Evolutionary conservation across 495 filamentous ascomycete species (phyloP).

Genomic region (Evansstolkia leycettana): DNA sequence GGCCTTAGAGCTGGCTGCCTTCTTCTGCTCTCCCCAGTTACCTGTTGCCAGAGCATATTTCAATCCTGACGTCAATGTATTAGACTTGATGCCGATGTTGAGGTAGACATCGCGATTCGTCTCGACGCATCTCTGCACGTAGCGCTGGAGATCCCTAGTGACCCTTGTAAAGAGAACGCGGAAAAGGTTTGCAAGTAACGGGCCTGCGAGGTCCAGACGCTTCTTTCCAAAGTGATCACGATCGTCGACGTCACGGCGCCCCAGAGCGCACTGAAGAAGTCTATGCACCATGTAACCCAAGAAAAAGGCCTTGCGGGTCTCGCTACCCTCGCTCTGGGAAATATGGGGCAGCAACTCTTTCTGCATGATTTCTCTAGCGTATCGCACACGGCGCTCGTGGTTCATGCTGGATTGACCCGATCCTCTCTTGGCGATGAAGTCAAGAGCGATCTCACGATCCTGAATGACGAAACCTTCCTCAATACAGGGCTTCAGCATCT

Average conservation of each 20-base stretch:
- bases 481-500: slow-evolving; percentile 92
- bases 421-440: slow-evolving; percentile 89
- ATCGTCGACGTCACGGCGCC: slow-evolving; percentile 85
- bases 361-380: slow-evolving; percentile 86
- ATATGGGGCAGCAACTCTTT: slow-evolving; percentile 96
- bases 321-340: slow-evolving; percentile 89
- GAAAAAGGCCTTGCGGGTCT: slow-evolving; percentile 96
- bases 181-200: slow-evolving; percentile 87
- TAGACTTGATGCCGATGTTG: slow-evolving; percentile 79
- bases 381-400: slow-evolving; percentile 76
- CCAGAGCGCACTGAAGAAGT: slow-evolving; percentile 81
- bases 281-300: slow-evolving; percentile 97
- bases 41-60: slow-evolving; percentile 97
- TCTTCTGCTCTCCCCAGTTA: slow-evolving; percentile 99
- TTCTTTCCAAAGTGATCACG: slow-evolving; percentile 99
- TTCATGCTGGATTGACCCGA: slow-evolving; percentile 57
- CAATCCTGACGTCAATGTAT: slow-evolving; percentile 79
- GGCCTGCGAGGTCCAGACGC: slow-evolving; percentile 87
- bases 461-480: slow-evolving; percentile 95
- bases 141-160: slow-evolving; percentile 76
- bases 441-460: slow-evolving; percentile 86
- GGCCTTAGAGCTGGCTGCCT: slow-evolving; percentile 83
- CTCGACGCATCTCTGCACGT: slow-evolving; percentile 86
- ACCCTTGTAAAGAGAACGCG: slow-evolving; percentile 75
- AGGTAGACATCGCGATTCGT: slow-evolving; percentile 77